Base-by-base conservation (phyloP, 2,329 filamentous ascomycete genomes). In the Fusarium denticulatum region DNA sequence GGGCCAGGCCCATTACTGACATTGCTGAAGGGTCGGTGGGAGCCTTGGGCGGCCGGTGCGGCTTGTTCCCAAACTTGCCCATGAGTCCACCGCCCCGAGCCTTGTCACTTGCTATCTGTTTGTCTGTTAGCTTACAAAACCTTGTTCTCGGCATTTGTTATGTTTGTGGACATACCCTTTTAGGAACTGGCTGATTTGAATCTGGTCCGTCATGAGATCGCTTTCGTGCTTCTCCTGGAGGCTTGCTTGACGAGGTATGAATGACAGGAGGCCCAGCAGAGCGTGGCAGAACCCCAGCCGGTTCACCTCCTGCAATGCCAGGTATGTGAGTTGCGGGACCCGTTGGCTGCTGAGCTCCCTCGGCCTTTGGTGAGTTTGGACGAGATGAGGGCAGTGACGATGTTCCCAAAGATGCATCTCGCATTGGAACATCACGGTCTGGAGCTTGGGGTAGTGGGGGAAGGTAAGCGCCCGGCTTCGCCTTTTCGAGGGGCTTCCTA, bases 1-100 rank as follows among this genome's bases (percentile, higher is more conserved):
- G 86, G 16, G 78, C 81, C 71, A 89, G 78, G 12, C 86, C 86
- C 50, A 88, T 80, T 26, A 86, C 84, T 63, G 86, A 84, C 85
- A 88, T 86, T 24, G 86, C 87, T 5, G 87, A 87, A 5, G 87
- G 87, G 60, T 89, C 87, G 34, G 79, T 81, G n/a, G 82, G 81
- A n/a, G 77, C 74, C 62, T 79, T 79, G 8, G 75, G 67, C 14
- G 75, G 75, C 43, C 76, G 71, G 57, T 59, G 73, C 20, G 80
- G 75, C 64, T 76, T 82, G 58, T 78, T 76, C 26, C 79, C 79
- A 68, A 84, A 84, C 61, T 83, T 84, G 72, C 80, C 77, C 77
- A 81, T 75, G 5, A 84, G 73, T 5, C 81, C 80, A 34, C 79
- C 76, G 42, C 79, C 75, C 60, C 81, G 80, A 26, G 77, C 56